Evolutionary conservation across 1,284 basidiomycete genomes (phyloP).

Genomic region (Cutaneotrichosporon dermatis): DNA sequence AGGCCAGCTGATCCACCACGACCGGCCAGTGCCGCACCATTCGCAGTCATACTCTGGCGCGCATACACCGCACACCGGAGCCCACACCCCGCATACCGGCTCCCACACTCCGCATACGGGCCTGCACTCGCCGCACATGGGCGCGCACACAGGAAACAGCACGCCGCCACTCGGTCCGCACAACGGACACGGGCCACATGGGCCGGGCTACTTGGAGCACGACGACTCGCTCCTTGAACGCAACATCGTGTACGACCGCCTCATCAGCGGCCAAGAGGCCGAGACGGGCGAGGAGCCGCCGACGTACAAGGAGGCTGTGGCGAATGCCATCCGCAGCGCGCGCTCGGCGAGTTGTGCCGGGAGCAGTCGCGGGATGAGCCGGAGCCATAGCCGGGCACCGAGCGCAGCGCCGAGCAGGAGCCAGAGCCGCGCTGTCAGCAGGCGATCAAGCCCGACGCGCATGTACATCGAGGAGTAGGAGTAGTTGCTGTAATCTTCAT

Average conservation of each 20-base stretch:
- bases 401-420: constrained; percentile 1
- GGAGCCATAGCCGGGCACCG: background rate
- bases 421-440: constrained; percentile 6
- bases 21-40: background rate
- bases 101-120: background rate
- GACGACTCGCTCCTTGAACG: constrained; percentile 46
- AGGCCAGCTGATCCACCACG: background rate
- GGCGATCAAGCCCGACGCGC: background rate
- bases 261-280: constrained; percentile 61
- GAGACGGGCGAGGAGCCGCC: constrained; percentile 64
- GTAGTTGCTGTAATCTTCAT: no score
- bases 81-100: background rate
- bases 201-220: background rate
- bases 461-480: constrained; percentile 7
- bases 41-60: no score
- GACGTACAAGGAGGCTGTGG: constrained; percentile 54
- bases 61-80: background rate
- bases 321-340: constrained; percentile 20
- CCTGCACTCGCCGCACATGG: background rate
- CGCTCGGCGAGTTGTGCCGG: background rate
- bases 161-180: no score
- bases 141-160: no score
- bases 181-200: background rate
- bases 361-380: constrained; percentile 9
- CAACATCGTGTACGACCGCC: constrained; percentile 51